Evolutionary conservation across 176 grass and related monocot genomes (phyloP).

Genomic region (Hordeum vulgare): DNA sequence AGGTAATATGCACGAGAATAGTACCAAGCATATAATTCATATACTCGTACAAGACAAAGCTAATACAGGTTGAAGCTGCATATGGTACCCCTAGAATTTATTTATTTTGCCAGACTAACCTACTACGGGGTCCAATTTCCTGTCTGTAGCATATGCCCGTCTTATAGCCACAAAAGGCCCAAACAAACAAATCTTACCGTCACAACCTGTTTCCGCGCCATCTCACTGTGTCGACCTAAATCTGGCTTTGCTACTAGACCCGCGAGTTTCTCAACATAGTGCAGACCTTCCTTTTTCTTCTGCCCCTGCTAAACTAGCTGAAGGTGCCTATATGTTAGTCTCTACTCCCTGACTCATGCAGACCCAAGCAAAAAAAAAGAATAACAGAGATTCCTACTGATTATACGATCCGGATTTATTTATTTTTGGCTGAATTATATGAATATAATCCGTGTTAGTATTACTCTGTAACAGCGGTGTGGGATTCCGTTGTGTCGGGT

Average conservation of each 20-base stretch:
- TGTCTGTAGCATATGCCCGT: not conserved
- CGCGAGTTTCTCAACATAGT: slow-evolving; percentile 1
- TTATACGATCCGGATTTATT: not conserved
- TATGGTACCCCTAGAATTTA: not conserved
- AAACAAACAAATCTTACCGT: not conserved
- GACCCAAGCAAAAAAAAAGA: not conserved
- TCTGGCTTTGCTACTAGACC: not conserved
- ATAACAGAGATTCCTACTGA: not conserved
- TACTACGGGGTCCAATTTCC: not conserved
- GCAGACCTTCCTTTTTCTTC: not conserved
- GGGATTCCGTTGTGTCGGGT: not conserved
- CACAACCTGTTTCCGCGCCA: not conserved
- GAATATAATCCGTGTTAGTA: not conserved
- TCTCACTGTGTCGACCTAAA: not conserved
- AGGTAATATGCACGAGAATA: not conserved
- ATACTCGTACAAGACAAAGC: not conserved
- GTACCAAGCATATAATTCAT: not conserved
- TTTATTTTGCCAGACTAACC: not conserved
- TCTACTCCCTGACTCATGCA: not conserved
- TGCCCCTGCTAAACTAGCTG: not conserved
- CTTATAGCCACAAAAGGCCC: not conserved
- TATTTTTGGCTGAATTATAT: not conserved
- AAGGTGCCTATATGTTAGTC: not conserved
- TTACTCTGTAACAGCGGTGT: not conserved
- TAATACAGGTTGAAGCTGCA: not conserved